Conservation (phyloP, 2,329 filamentous ascomycete genomes). For the Curvularia spicifera region DNA sequence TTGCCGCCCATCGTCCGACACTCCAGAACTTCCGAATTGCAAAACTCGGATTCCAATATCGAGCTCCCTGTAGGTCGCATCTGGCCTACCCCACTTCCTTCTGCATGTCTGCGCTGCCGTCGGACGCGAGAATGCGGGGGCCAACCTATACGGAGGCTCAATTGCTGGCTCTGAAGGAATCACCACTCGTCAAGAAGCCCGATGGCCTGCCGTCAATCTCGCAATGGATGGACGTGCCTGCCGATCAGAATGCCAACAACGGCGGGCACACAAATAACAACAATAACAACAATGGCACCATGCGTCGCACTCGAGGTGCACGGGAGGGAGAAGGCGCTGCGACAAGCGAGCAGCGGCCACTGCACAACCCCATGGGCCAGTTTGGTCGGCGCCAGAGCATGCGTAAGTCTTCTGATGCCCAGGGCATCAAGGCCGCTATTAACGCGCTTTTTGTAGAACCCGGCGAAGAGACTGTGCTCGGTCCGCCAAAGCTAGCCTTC, state of each 20-base stretch:
- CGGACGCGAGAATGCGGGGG: conserved; percentile 38
- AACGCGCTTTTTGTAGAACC: conserved; percentile 57
- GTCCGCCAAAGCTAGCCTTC: conserved; percentile 82
- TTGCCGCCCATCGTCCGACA: conserved; percentile 17
- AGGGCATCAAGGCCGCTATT: conserved; percentile 46
- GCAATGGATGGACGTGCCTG: conserved; percentile 89
- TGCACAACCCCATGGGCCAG: conserved; percentile 47
- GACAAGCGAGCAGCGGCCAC: conserved; percentile 37
- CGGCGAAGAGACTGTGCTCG: conserved; percentile 80
- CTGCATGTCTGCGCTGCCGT: conserved; percentile 15
- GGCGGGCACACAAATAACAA: conserved; percentile 34
- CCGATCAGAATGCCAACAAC: conserved; percentile 37
- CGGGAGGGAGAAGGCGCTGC: conserved; percentile 38
- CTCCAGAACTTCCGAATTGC: conserved; percentile 14
- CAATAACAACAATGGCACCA: conserved; percentile 33
- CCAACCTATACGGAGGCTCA: conserved; percentile 73
- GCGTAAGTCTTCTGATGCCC: conserved; percentile 58
- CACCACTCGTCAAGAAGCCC: conserved; percentile 83
- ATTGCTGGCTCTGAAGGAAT: conserved; percentile 76
- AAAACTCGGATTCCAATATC: not conserved
- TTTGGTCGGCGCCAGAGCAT: conserved; percentile 47
- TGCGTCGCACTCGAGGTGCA: conserved; percentile 33
- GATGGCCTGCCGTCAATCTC: conserved; percentile 79
- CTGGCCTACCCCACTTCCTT: conserved; percentile 25
- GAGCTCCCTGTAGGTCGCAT: conserved; percentile 10